Evolutionary conservation across 192 early-diverging fungal species (phyloP).

Genomic region (Fimicolochytrium jonesii): DNA sequence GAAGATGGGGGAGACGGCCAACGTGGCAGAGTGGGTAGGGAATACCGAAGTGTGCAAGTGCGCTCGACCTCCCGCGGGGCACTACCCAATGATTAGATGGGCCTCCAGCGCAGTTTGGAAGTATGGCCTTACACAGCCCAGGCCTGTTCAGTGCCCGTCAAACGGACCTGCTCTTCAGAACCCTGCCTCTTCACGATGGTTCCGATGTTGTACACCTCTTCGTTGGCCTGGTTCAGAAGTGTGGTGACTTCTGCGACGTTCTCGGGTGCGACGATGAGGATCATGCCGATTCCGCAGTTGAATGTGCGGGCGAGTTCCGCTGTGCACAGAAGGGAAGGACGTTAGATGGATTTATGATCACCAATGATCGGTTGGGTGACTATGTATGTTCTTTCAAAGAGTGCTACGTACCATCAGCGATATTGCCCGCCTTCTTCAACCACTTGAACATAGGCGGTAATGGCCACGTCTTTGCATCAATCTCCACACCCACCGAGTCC

Average conservation of each 20-base stretch:
- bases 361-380: too few species aligned
- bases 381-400: too few species aligned
- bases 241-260: conserved; percentile 57
- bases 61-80: too few species aligned
- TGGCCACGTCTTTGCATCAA: conserved; percentile 79
- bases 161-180: conserved; percentile 10
- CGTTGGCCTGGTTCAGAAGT: conserved; percentile 57
- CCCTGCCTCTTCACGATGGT: conserved; percentile 30
- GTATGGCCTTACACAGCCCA: too few species aligned
- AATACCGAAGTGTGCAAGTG: too few species aligned
- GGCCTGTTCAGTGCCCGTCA: conserved; percentile 19
- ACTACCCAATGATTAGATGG: too few species aligned
- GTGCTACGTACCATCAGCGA: conserved; percentile 50
- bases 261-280: conserved; percentile 70
- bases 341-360: conserved; percentile 14
- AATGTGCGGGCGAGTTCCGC: conserved; percentile 95
- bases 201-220: conserved; percentile 71
- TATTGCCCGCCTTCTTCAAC: conserved; percentile 80
- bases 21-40: too few species aligned
- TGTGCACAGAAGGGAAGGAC: conserved; percentile 11
- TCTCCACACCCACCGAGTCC: conserved; percentile 66
- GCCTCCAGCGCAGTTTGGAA: too few species aligned
- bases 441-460: conserved; percentile 94
- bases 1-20: too few species aligned
- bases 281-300: conserved; percentile 99